Evolutionary conservation across 768 basidiomycete genomes (phyloP).

Genomic region (Termitomyces sp.): DNA sequence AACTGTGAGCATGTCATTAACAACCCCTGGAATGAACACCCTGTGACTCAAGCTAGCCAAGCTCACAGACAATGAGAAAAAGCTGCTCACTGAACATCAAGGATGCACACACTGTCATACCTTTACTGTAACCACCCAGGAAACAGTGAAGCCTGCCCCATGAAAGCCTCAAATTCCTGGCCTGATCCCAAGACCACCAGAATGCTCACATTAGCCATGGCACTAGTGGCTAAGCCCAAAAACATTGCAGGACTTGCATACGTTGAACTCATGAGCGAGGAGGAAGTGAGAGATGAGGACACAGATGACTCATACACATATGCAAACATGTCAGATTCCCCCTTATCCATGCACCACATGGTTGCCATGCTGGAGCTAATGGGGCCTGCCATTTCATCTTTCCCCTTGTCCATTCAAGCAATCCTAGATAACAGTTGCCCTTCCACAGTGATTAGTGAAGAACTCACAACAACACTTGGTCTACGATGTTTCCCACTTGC

Average conservation of each 20-base stretch:
- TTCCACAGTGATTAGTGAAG: background rate
- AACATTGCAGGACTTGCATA: background rate
- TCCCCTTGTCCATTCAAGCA: background rate
- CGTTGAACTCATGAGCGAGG: background rate
- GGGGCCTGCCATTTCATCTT: background rate
- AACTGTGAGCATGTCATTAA: background rate
- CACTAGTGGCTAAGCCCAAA: background rate
- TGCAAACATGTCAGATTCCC: background rate
- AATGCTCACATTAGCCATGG: too few relatives aligned
- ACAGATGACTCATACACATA: conserved; percentile 1
- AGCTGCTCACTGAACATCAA: too few relatives aligned
- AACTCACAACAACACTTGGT: too few relatives aligned
- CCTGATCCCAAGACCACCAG: background rate
- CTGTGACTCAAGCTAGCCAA: too few relatives aligned
- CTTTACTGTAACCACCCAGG: background rate
- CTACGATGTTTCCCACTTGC: too few relatives aligned
- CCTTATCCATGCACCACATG: too few relatives aligned
- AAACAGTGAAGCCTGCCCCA: background rate
- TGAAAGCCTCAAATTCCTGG: background rate
- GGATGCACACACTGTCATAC: too few relatives aligned
- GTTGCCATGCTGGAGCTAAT: too few relatives aligned
- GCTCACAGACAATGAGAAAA: too few relatives aligned
- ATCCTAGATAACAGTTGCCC: conserved; percentile 12
- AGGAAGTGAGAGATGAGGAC: background rate
- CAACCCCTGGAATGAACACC: background rate